phyloP scores from a whole-genome alignment of 2,329 filamentous ascomycete species.

The Penicillium vulpinum region DNA sequence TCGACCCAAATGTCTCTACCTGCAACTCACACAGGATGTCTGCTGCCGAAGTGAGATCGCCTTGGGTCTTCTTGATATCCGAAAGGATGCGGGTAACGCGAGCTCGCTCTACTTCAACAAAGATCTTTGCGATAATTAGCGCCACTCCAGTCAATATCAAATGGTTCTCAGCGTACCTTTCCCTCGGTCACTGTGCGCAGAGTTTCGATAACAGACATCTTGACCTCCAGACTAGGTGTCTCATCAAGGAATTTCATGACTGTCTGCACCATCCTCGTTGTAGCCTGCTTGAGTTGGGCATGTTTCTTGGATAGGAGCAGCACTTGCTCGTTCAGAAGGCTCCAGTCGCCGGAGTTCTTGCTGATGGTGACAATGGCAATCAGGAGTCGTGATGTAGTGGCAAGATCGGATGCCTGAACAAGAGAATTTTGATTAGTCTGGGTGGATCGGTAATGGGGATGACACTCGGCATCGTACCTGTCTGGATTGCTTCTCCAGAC shows the following conservation, averaged over 20 bases:
- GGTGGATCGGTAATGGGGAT: constrained; percentile 9
- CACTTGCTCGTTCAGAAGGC: constrained; percentile 92
- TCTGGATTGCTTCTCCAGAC: constrained; percentile 93
- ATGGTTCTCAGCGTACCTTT: constrained; percentile 59
- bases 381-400: constrained; percentile 87
- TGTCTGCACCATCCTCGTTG: constrained; percentile 97
- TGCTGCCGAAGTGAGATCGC: constrained; percentile 83
- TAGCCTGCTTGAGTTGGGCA: constrained; percentile 98
- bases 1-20: constrained; percentile 98
- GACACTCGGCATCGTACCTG: constrained; percentile 62
- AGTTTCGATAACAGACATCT: constrained; percentile 91
- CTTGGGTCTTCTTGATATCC: constrained; percentile 95
- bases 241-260: constrained; percentile 90
- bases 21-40: constrained; percentile 96
- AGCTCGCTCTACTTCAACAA: constrained; percentile 96
- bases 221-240: constrained; percentile 80
- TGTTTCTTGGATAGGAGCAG: constrained; percentile 98
- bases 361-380: constrained; percentile 89
- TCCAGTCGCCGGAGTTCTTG: constrained; percentile 91
- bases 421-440: constrained; percentile 12
- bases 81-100: constrained; percentile 93
- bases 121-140: constrained; percentile 62
- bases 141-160: background rate
- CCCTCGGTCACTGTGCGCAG: constrained; percentile 95
- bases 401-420: constrained; percentile 82